A percentile compares a stretch with the other conserved stretches of the same genome.
Conservation (phyloP, 257 asterid species). For the Ocimum tenuiflorum region DNA sequence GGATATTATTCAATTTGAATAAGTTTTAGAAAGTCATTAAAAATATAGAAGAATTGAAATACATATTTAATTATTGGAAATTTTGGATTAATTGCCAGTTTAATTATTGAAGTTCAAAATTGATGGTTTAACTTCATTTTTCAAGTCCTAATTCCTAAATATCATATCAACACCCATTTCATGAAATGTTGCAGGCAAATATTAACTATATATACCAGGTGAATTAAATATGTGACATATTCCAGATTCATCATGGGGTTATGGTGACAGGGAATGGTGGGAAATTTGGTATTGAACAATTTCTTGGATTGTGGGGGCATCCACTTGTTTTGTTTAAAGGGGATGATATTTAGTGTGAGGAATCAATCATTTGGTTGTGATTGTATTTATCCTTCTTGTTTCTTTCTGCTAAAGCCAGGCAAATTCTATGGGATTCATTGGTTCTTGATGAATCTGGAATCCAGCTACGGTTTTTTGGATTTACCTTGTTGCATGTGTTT, state of each 20-base stretch:
- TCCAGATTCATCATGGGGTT: not conserved
- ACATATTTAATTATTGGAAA: too few species aligned
- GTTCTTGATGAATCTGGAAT: constrained; percentile 6
- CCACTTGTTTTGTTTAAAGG: constrained; percentile 18
- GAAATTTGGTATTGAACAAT: constrained; percentile 5
- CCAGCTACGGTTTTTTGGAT: constrained; percentile 5
- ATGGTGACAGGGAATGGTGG: constrained; percentile 9
- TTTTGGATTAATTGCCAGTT: too few species aligned
- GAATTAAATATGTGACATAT: not conserved
- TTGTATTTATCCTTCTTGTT: not conserved
- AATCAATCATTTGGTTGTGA: constrained; percentile 18
- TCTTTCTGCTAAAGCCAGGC: constrained; percentile 1
- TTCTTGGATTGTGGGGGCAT: constrained; percentile 18
- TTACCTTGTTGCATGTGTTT: not conserved
- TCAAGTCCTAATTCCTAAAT: too few species aligned
- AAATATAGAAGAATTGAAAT: too few species aligned
- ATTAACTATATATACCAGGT: too few species aligned
- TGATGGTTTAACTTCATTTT: too few species aligned
- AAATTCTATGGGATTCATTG: constrained; percentile 5
- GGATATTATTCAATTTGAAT: too few species aligned
- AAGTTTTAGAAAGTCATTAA: too few species aligned
- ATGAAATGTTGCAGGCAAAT: too few species aligned
- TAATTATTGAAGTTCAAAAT: too few species aligned
- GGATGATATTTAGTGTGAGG: not conserved
- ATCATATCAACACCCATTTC: too few species aligned